Base-by-base conservation (phyloP, 2,329 filamentous ascomycete genomes). In the Pochonia chlamydosporia region DNA sequence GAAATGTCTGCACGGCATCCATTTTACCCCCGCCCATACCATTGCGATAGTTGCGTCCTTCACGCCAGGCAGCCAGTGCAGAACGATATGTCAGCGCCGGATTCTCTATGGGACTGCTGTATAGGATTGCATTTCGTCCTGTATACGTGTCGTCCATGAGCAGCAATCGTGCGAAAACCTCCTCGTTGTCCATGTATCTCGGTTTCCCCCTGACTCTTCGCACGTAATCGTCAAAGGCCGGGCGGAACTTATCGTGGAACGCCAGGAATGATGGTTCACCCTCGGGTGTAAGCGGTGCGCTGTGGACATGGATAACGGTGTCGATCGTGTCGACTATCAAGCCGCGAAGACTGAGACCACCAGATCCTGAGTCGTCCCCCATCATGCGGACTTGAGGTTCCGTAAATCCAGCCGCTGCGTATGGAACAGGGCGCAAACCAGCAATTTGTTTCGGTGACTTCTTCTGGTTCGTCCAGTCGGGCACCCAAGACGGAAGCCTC, bases 91-190 rank as follows among this genome's bases (percentile, higher is more conserved):
- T 31, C 16, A 21, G 14, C 4, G 25, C 40, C 28, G 40, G 40
- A 20, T 33, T 30, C 16, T 43, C 40, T 13, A 31, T 43, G 4
- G 25, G 40, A 13, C 40, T 43, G 25, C 40, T 43, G 9, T 43
- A 33, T 26, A 31, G 24, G 13, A 42, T 42, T 14, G 40, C 40
- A 42, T 42, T 42, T n/a, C 40, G 40, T 8, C 40, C 40, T 24
- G 24, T 28, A 30, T 28, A 42, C 4, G 40, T 42, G 14, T 42
- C 40, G 40, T 26, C 40, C 40, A 30, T 42, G 14, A 43, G 40
- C 16, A 43, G n/a, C 26, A 43, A 23, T n/a, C 40, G 40, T 18
- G 40, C 40, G 33, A 43, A 43, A 5, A 31, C 16, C 18, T 43
- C 40, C 23, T 43, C 26, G 13, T 43, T 43, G 26, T 33, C 40